Evolutionary conservation across 192 early-diverging fungal genomes (phyloP), one percentile per base, ranked within the genome.

Genomic region (Hyaloraphidium curvatum): DNA sequence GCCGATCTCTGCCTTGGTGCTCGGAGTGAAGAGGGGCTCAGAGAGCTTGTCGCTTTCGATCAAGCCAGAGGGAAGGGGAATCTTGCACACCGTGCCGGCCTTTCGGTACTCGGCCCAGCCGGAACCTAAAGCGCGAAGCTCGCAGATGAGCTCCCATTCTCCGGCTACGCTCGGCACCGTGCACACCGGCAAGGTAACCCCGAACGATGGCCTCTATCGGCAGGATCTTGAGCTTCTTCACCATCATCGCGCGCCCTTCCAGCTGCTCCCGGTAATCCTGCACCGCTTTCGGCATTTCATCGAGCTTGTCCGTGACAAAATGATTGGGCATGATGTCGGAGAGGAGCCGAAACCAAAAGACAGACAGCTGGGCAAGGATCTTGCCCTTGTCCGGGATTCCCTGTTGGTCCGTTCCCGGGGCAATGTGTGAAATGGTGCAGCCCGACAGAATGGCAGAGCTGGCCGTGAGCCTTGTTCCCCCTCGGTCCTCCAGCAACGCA

Each of bases 151-250:
- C 48, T 7, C n/a, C 9, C 5, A 16, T 26, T 50, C n/a, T 19
- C 19, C n/a, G 2, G n/a, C 31, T 21, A 17, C 31, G 23, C 40
- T 25, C 17, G 7, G 26, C 50, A 4, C 11, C 2, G 1, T n/a
- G 33, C 57, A 27, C 60, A 77, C 84, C 84, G 35, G 91, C 87
- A 50, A 99, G 87, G 64, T 94, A 97, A 14, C 95, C 95, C 50
- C 95, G 80, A 14, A 99, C 90, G 62, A 99, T 99, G 14, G 95
- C 90, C 70, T 99, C 95, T 33, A 99, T 78, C 2, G 90, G 91
- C 25, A 95, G 70, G 17, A 99, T 89, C 39, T 79, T 75, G 40
- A 90, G 79, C 55, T 82, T 89, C 65, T 81, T 81, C 33, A 99
- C 95, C 43, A 99, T 71, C 64, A 99, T 80, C 41, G 79, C 83